Evolutionary conservation across 257 asterid species (phyloP).

Genomic region (Solanum dulcamara): DNA sequence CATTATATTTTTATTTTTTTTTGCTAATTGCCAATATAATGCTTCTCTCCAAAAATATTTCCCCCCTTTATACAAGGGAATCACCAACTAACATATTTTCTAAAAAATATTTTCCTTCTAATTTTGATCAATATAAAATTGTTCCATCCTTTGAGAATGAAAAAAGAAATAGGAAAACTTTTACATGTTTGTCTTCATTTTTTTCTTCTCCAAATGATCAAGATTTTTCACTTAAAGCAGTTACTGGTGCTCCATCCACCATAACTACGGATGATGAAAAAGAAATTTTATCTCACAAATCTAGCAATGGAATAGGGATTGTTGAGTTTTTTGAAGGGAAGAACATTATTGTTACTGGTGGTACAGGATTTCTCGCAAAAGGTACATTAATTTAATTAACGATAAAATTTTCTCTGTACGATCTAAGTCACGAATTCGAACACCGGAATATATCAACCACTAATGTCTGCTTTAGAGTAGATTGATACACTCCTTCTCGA

Average conservation of each 20-base stretch:
- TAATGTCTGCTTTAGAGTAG: too few species aligned
- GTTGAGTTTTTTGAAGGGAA: constrained; percentile 34
- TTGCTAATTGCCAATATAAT: neutral
- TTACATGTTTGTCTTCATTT: neutral
- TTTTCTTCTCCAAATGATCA: neutral
- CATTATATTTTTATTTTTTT: neutral
- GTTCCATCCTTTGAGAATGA: neutral
- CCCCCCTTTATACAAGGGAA: neutral
- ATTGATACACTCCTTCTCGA: too few species aligned
- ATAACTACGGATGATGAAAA: neutral
- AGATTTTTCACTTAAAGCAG: neutral
- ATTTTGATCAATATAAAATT: neutral
- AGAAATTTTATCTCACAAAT: neutral
- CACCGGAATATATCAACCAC: too few species aligned
- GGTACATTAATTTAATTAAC: constrained; percentile 12
- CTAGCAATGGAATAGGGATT: constrained; percentile 39
- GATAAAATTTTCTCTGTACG: neutral
- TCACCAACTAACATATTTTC: neutral
- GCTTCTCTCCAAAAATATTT: neutral
- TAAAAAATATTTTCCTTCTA: neutral
- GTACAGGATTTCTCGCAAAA: constrained; percentile 67
- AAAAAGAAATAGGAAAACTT: neutral
- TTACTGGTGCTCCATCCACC: neutral
- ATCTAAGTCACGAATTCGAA: neutral
- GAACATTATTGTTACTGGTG: constrained; percentile 51